phyloP scores from a whole-genome alignment of 2,329 filamentous ascomycete genomes.

The Ciborinia camelliae region DNA sequence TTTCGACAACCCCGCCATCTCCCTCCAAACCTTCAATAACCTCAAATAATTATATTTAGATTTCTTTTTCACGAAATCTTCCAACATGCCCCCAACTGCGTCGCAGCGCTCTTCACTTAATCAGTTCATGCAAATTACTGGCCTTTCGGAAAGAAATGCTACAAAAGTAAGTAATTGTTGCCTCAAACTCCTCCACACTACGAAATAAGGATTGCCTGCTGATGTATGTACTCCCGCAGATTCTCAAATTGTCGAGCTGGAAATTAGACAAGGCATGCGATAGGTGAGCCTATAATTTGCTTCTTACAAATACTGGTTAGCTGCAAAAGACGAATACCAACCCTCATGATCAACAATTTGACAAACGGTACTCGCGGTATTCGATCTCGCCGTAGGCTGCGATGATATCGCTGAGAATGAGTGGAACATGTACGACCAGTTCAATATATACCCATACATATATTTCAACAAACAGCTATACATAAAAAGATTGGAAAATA shows the following conservation, averaged over 20 bases:
- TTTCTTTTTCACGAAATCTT: neutral
- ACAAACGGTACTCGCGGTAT: neutral
- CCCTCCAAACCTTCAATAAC: neutral
- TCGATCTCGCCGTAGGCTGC: no score
- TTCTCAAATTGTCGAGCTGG: constrained; percentile 39
- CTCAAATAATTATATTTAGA: neutral
- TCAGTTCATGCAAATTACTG: constrained; percentile 37
- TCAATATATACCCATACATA: no score
- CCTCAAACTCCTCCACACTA: neutral
- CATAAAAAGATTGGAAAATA: neutral
- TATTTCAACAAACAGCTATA: neutral
- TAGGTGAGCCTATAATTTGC: constrained; percentile 37
- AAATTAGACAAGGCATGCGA: constrained; percentile 41
- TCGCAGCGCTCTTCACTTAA: constrained; percentile 28
- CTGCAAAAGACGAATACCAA: neutral
- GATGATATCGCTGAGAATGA: no score
- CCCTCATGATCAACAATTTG: neutral
- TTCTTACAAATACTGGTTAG: neutral
- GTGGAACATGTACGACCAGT: neutral
- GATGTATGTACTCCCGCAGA: constrained; percentile 32
- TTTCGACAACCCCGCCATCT: constrained; percentile 15
- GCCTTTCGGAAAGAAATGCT: constrained; percentile 34
- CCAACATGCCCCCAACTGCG: constrained; percentile 35
- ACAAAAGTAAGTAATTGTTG: constrained; percentile 31
- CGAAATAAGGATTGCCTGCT: constrained; percentile 23